Evolutionary conservation across 768 basidiomycete species (phyloP).

Genomic region (Amanita rimosa): DNA sequence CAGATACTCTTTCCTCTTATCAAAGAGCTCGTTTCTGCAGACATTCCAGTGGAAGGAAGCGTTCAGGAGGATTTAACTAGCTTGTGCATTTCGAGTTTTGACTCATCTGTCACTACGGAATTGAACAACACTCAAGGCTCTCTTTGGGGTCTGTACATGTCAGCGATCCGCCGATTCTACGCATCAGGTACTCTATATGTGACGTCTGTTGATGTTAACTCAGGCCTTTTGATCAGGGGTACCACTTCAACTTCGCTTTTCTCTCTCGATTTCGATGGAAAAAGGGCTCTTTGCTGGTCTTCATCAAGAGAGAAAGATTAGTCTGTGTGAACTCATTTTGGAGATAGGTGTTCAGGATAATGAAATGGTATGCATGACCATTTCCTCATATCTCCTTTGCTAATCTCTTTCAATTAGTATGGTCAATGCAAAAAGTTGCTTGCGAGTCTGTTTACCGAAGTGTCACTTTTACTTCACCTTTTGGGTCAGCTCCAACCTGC

Average conservation of each 20-base stretch:
- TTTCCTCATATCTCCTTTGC: constrained; percentile 1
- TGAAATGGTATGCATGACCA: constrained; percentile 29
- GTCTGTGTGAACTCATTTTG: constrained; percentile 47
- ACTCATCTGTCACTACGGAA: constrained; percentile 29
- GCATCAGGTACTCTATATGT: constrained; percentile 27
- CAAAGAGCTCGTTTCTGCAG: constrained; percentile 19
- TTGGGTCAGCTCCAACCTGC: constrained; percentile 38
- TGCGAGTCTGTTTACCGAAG: constrained; percentile 34
- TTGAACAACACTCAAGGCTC: constrained; percentile 31
- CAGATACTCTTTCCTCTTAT: constrained; percentile 52
- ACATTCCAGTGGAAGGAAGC: background rate
- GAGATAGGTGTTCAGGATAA: constrained; percentile 34
- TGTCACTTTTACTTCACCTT: constrained; percentile 39
- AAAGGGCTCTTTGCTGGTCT: constrained; percentile 47
- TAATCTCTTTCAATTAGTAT: constrained; percentile 22
- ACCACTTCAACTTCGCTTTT: constrained; percentile 23
- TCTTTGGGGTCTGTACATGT: constrained; percentile 42
- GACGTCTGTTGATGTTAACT: background rate
- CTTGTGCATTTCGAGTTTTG: constrained; percentile 39
- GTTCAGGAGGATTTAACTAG: constrained; percentile 23
- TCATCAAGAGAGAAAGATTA: constrained; percentile 37
- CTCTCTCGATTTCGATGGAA: constrained; percentile 35
- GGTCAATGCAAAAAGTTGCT: constrained; percentile 38
- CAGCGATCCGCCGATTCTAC: constrained; percentile 32
- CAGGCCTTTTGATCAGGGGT: constrained; percentile 21